Evolutionary conservation across 1,284 basidiomycete genomes (phyloP).

Genomic region (Puccinia hordei): DNA sequence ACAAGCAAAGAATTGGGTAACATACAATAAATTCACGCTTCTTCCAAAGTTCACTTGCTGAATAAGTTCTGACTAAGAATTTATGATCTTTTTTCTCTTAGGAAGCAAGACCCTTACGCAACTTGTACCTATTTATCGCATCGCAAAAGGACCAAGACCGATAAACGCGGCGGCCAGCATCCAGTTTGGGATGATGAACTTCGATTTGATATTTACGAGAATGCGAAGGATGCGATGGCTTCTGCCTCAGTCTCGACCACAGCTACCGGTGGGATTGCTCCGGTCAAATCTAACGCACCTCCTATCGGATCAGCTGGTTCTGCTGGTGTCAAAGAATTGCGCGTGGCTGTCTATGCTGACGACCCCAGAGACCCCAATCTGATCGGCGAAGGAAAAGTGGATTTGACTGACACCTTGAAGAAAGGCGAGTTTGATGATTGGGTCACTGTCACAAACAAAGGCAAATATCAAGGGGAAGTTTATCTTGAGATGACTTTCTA

Average conservation of each 20-base stretch:
- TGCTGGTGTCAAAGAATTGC: conserved; percentile 68
- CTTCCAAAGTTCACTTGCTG: not conserved
- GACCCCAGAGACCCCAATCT: conserved; percentile 92
- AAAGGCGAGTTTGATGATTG: conserved; percentile 99
- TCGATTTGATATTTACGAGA: conserved; percentile 85
- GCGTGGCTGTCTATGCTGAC: conserved; percentile 86
- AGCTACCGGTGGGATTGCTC: conserved; percentile 39
- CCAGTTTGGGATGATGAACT: conserved; percentile 99
- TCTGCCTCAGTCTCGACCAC: conserved; percentile 61
- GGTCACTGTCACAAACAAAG: conserved; percentile 85
- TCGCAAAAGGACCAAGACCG: conserved; percentile 80
- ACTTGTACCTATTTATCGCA: conserved; percentile 75
- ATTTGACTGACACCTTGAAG: conserved; percentile 84
- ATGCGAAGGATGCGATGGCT: conserved; percentile 69
- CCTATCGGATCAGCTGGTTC: conserved; percentile 17
- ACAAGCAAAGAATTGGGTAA: conserved; percentile 78
- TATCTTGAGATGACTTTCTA: conserved; percentile 94
- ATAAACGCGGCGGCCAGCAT: conserved; percentile 95
- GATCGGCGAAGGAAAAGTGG: conserved; percentile 85
- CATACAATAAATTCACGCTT: not conserved
- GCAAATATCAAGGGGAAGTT: conserved; percentile 81
- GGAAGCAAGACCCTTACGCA: conserved; percentile 97
- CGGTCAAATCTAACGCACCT: conserved; percentile 29
- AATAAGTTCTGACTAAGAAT: not conserved
- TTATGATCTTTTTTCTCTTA: not conserved